These are phyloP conservation scores for Vicia faba DNA, from an alignment of 306 rosid species.

Conservation along the genomic window DNA sequence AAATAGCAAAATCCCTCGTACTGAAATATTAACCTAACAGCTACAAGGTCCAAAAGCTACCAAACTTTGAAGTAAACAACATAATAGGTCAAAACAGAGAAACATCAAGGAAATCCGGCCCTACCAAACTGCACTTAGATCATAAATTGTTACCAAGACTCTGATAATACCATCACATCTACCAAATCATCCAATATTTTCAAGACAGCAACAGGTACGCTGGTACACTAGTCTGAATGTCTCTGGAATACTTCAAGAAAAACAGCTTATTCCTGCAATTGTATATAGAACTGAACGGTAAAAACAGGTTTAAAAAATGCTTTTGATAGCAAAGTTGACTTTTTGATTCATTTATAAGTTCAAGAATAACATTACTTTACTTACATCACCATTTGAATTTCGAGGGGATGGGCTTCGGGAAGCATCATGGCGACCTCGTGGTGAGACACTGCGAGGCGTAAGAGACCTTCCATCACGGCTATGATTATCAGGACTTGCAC, in stretches of 20 bases:
- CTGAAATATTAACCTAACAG: constrained; percentile 39
- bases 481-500: constrained; percentile 55
- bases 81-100: constrained; percentile 44
- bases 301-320: not conserved
- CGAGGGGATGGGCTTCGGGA: constrained; percentile 64
- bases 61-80: constrained; percentile 36
- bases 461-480: constrained; percentile 55
- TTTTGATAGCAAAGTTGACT: not conserved
- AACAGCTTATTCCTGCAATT: constrained; percentile 53
- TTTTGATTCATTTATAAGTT: not conserved
- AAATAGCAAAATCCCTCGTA: constrained; percentile 33
- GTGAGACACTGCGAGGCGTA: constrained; percentile 66
- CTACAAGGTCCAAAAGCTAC: constrained; percentile 46
- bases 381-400: constrained; percentile 66
- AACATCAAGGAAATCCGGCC: constrained; percentile 50
- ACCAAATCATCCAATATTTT: constrained; percentile 43
- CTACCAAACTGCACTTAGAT: constrained; percentile 65
- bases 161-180: constrained; percentile 49
- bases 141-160: constrained; percentile 44
- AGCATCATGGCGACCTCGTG: constrained; percentile 48
- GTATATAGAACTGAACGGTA: constrained; percentile 6
- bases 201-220: constrained; percentile 48
- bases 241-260: constrained; percentile 34
- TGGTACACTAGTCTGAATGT: constrained; percentile 21
- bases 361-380: constrained; percentile 48